phyloP scores from a whole-genome alignment of 2,329 filamentous ascomycete genomes.

The Colletotrichum lini region DNA sequence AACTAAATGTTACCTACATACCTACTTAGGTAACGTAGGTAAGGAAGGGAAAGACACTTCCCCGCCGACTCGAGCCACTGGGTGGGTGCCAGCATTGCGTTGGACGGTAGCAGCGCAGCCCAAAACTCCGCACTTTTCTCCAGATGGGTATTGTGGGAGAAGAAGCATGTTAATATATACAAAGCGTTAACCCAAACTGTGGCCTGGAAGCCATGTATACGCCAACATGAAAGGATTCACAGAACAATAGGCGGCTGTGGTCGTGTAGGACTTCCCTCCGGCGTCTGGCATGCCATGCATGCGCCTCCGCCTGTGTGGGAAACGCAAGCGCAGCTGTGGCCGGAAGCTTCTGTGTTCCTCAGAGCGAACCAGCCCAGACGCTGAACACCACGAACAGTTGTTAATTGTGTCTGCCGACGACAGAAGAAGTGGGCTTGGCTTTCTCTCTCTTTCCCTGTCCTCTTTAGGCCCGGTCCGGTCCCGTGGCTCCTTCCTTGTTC shows the following conservation, averaged over 20 bases:
- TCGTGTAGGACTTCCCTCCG: slow-evolving; percentile 4
- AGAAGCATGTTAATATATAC: slow-evolving; percentile 10
- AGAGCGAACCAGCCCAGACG: not conserved
- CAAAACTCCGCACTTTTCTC: slow-evolving; percentile 27
- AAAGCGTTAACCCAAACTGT: not conserved
- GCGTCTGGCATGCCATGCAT: not conserved
- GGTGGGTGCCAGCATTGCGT: not conserved
- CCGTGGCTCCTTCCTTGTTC: not conserved
- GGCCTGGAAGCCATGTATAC: slow-evolving; percentile 3
- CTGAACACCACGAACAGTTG: not conserved
- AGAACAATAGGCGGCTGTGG: not conserved
- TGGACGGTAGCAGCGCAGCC: not conserved
- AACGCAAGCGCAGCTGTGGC: slow-evolving; percentile 23
- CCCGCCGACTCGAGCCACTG: not conserved
- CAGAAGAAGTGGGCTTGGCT: not conserved
- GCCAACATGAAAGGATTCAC: slow-evolving; percentile 18
- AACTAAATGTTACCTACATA: too few species aligned
- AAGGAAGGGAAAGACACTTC: not conserved
- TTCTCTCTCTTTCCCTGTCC: not conserved
- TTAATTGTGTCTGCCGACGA: not conserved
- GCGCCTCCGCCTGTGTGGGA: slow-evolving; percentile 10
- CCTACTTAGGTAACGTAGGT: too few species aligned
- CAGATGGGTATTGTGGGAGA: not conserved
- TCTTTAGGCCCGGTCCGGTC: not conserved
- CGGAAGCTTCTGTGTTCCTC: not conserved